Conservation (phyloP, 2,329 filamentous ascomycete genomes). For the Stagonosporopsis rhizophila region DNA sequence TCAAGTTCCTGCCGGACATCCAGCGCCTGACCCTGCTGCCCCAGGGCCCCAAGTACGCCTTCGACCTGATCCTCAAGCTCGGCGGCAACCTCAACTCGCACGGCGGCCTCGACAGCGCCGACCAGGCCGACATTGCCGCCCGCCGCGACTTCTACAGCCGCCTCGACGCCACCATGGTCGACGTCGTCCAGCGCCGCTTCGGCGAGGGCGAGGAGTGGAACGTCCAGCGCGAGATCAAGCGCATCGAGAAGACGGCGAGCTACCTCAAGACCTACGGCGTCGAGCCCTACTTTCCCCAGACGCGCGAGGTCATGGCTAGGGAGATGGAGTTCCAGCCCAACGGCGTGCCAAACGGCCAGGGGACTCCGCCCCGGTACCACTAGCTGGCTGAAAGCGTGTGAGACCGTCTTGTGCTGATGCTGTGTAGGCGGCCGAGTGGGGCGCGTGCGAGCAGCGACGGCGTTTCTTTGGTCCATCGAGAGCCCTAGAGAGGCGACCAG, state of each 20-base stretch:
- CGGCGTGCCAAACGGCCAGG: slow-evolving; percentile 37
- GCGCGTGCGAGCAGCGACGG: neutral
- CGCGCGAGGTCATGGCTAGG: slow-evolving; percentile 58
- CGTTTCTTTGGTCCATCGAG: neutral
- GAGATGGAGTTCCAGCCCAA: slow-evolving; percentile 47
- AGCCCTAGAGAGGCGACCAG: slow-evolving; percentile 6
- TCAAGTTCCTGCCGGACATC: slow-evolving; percentile 63
- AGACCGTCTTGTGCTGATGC: slow-evolving; percentile 22
- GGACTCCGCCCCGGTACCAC: slow-evolving; percentile 47
- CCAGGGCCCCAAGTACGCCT: slow-evolving; percentile 57
- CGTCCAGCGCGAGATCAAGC: slow-evolving; percentile 60
- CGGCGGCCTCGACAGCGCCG: slow-evolving; percentile 59
- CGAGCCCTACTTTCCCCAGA: slow-evolving; percentile 61
- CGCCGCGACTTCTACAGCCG: slow-evolving; percentile 59
- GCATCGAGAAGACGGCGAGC: slow-evolving; percentile 62
- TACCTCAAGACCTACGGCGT: slow-evolving; percentile 61
- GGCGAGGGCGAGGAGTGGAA: slow-evolving; percentile 61
- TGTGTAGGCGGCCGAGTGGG: slow-evolving; percentile 9
- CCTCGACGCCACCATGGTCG: slow-evolving; percentile 60
- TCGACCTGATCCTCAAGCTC: slow-evolving; percentile 63
- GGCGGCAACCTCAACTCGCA: slow-evolving; percentile 64
- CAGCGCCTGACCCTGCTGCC: slow-evolving; percentile 58
- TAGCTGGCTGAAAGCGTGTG: slow-evolving; percentile 24
- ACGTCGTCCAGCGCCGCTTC: slow-evolving; percentile 59
- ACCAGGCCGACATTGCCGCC: slow-evolving; percentile 56